These are phyloP conservation scores for Vicia faba DNA, from an alignment of 306 rosid genomes.

Conservation along the genomic window DNA sequence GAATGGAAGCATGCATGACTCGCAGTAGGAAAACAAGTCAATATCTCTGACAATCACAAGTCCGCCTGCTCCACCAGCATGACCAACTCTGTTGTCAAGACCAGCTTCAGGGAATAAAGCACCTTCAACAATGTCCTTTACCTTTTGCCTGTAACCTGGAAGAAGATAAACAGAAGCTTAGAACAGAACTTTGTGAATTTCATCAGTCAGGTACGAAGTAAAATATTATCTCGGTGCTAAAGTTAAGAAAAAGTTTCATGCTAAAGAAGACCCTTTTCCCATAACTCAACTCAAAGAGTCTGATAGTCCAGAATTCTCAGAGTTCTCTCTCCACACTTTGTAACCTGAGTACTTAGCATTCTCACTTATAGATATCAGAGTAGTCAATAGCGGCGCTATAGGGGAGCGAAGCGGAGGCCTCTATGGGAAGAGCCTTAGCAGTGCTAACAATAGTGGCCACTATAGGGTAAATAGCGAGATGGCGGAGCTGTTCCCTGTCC, in stretches of 20 bases:
- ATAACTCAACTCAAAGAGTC: background rate
- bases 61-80: conserved; percentile 96
- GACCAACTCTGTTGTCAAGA: conserved; percentile 68
- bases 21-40: conserved; percentile 84
- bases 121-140: conserved; percentile 81
- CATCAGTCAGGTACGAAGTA: conserved; percentile 25
- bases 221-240: background rate
- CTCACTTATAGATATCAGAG: background rate
- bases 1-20: conserved; percentile 94
- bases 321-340: background rate
- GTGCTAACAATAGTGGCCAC: too few relatives aligned
- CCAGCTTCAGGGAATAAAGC: conserved; percentile 98
- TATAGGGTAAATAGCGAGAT: too few relatives aligned
- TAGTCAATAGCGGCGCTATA: too few relatives aligned
- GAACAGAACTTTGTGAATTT: background rate
- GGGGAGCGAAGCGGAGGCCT: too few relatives aligned
- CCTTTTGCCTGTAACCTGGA: conserved; percentile 76
- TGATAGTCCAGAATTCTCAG: background rate
- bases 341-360: background rate
- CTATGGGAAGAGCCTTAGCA: too few relatives aligned
- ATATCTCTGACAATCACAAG: conserved; percentile 90
- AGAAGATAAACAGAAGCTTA: conserved; percentile 17
- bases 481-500: too few relatives aligned
- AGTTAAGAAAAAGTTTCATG: conserved; percentile 4
- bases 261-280: background rate